phyloP scores from a whole-genome alignment of 2,329 filamentous ascomycete genomes.

The Penicillium sp. region DNA sequence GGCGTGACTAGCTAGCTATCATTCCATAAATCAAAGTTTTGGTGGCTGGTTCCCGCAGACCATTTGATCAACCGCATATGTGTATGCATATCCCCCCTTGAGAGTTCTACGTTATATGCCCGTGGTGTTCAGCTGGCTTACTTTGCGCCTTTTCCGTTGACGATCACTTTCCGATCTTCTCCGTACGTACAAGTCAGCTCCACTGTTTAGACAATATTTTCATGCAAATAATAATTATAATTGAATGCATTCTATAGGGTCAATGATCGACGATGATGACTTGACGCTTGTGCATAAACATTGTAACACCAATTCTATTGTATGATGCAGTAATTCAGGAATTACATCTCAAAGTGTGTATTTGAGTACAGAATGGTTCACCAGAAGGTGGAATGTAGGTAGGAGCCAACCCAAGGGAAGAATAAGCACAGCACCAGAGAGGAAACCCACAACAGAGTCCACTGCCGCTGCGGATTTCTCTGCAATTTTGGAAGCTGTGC shows the following conservation, averaged over 20 bases:
- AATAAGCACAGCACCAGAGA: background rate
- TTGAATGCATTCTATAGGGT: background rate
- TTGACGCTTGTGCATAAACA: background rate
- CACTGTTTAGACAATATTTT: background rate
- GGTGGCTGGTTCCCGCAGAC: background rate
- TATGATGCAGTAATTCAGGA: background rate
- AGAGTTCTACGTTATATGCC: background rate
- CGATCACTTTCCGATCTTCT: background rate
- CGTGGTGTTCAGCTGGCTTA: background rate
- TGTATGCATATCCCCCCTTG: background rate
- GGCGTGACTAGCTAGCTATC: background rate
- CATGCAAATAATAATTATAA: background rate
- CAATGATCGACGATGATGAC: background rate
- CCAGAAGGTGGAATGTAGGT: background rate
- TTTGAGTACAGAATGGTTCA: background rate
- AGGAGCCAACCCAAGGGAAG: background rate
- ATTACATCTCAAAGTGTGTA: background rate
- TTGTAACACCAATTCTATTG: background rate
- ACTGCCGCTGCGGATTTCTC: background rate
- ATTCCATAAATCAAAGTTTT: background rate
- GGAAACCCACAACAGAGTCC: background rate
- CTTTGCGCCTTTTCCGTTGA: background rate
- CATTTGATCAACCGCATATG: background rate
- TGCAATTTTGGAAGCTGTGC: background rate
- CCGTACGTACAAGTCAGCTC: background rate